Percentiles rank a stretch among this genome's conserved stretches.
These are phyloP conservation scores for Meredithiella fracta DNA, from an alignment of 2,329 filamentous ascomycete genomes.

Conservation along the genomic window DNA sequence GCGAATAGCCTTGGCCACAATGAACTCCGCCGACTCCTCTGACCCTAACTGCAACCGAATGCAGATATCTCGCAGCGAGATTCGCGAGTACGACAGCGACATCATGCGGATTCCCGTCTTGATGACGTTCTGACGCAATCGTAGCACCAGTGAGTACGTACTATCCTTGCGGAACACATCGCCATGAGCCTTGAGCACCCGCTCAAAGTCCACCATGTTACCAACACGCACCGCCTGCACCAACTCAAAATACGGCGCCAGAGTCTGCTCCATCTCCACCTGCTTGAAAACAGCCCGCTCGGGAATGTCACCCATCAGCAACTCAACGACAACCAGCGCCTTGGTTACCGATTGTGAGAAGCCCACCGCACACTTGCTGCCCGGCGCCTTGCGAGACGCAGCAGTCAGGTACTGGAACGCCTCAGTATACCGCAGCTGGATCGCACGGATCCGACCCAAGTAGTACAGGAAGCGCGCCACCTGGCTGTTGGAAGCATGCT, in stretches of 20 bases:
- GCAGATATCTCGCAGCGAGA: constrained; percentile 93
- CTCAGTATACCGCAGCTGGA: constrained; percentile 92
- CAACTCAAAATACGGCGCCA: constrained; percentile 85
- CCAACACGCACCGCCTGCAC: constrained; percentile 94
- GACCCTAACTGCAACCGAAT: constrained; percentile 84
- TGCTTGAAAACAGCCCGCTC: constrained; percentile 90
- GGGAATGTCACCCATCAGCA: constrained; percentile 96
- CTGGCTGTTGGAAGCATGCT: constrained; percentile 92
- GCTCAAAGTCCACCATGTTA: constrained; percentile 84
- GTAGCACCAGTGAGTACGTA: constrained; percentile 88
- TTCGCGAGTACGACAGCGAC: constrained; percentile 92
- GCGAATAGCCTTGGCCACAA: constrained; percentile 94
- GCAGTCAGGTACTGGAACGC: constrained; percentile 87
- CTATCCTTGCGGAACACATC: constrained; percentile 81
- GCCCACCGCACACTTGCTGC: constrained; percentile 72
- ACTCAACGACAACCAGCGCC: constrained; percentile 86
- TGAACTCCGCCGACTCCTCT: constrained; percentile 97
- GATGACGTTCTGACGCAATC: constrained; percentile 95
- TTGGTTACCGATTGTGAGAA: constrained; percentile 96
- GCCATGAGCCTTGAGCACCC: constrained; percentile 63
- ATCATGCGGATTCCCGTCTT: constrained; percentile 99
- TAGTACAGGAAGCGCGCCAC: constrained; percentile 96
- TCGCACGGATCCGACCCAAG: constrained; percentile 85
- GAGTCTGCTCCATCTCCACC: constrained; percentile 65
- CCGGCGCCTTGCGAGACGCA: constrained; percentile 87